phyloP scores from a whole-genome alignment of 495 filamentous ascomycete genomes.

The Daldinia bambusicola region DNA sequence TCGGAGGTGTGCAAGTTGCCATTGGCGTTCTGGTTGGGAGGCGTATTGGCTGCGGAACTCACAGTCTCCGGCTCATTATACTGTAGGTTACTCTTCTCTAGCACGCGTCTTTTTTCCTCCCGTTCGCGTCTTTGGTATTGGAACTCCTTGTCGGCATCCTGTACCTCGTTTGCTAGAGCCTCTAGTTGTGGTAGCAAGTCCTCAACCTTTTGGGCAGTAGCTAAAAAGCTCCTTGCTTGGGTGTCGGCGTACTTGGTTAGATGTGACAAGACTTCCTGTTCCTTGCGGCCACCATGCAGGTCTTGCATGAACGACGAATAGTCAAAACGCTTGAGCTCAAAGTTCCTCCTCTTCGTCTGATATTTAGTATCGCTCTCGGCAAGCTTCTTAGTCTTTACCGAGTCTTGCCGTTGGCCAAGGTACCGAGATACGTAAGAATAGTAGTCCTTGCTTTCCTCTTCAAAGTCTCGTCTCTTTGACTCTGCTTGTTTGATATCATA shows the following conservation, averaged over 20 bases:
- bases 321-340: constrained; percentile 96
- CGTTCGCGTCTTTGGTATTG: constrained; percentile 91
- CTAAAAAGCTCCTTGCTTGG: constrained; percentile 84
- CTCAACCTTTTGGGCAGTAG: constrained; percentile 86
- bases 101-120: constrained; percentile 86
- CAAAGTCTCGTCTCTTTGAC: constrained; percentile 95
- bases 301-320: constrained; percentile 99
- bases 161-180: constrained; percentile 88
- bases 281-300: constrained; percentile 94
- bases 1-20: constrained; percentile 62
- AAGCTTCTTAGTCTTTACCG: constrained; percentile 95
- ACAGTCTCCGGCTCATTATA: constrained; percentile 77
- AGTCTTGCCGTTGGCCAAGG: constrained; percentile 93
- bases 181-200: constrained; percentile 89
- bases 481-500: constrained; percentile 98
- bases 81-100: constrained; percentile 88
- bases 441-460: constrained; percentile 97
- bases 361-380: constrained; percentile 96
- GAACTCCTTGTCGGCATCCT: constrained; percentile 92
- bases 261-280: constrained; percentile 96
- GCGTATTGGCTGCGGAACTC: constrained; percentile 41
- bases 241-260: constrained; percentile 93
- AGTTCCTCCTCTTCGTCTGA: constrained; percentile 90
- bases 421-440: constrained; percentile 95
- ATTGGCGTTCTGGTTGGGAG: constrained; percentile 50